Percentiles rank a stretch among this genome's conserved stretches.
Evolutionary conservation across 305 asterid species (phyloP).

Genomic region (Lippia alba): DNA sequence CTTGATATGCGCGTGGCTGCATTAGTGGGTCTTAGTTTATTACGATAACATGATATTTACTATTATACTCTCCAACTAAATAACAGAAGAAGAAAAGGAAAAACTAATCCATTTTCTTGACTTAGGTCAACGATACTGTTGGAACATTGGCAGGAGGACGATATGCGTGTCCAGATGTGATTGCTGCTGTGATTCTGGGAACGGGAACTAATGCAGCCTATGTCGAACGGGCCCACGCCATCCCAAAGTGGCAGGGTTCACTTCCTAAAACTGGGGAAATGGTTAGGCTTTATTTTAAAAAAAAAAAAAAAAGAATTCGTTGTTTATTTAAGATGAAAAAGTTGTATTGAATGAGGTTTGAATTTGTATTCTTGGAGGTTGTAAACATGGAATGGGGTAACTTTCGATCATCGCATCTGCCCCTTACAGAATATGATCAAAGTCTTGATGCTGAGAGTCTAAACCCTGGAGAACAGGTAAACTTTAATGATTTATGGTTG

Average conservation of each 20-base stretch:
- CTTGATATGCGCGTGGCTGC: constrained; percentile 85
- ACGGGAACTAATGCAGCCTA: constrained; percentile 96
- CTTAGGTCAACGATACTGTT: constrained; percentile 88
- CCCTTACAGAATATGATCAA: constrained; percentile 78
- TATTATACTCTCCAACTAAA: background rate
- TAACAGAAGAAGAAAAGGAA: no score
- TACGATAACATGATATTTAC: constrained; percentile 8
- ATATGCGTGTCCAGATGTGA: constrained; percentile 64
- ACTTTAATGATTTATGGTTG: background rate
- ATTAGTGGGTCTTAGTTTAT: constrained; percentile 53
- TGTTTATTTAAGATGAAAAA: constrained; percentile 1
- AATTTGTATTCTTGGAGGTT: constrained; percentile 54
- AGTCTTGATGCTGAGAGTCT: constrained; percentile 79
- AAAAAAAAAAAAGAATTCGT: background rate
- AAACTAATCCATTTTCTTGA: background rate
- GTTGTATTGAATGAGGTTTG: constrained; percentile 26
- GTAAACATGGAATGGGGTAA: constrained; percentile 98
- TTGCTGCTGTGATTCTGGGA: constrained; percentile 90
- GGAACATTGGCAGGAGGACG: constrained; percentile 93
- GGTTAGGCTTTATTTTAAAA: constrained; percentile 49
- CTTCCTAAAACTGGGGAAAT: constrained; percentile 78
- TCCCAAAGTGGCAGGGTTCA: constrained; percentile 80
- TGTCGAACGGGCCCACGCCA: constrained; percentile 73
- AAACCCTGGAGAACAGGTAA: constrained; percentile 95
- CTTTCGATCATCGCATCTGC: constrained; percentile 83